Evolutionary conservation across 2,329 filamentous ascomycete genomes (phyloP).

Genomic region (Colletotrichum sp.): DNA sequence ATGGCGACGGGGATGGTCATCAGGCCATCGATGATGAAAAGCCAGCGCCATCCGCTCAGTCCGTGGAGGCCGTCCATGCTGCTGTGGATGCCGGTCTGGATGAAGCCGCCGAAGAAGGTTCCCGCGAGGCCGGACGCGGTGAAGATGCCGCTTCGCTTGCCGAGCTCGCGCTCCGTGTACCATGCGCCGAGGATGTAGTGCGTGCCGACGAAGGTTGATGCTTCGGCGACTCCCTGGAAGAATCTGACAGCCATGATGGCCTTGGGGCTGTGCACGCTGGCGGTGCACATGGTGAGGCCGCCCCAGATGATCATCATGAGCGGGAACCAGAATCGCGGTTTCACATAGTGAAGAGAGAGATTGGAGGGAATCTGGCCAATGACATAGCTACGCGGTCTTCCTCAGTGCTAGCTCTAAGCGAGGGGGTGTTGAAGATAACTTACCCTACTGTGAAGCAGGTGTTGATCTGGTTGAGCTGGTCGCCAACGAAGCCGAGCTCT

Average conservation of each 20-base stretch:
- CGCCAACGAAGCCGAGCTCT: constrained; percentile 35
- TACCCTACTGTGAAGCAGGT: constrained; percentile 53
- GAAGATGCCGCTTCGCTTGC: constrained; percentile 68
- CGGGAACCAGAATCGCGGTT: constrained; percentile 68
- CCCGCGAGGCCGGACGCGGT: constrained; percentile 64
- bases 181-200: constrained; percentile 55
- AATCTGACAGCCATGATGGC: constrained; percentile 57
- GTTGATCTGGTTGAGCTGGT: constrained; percentile 56
- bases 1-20: constrained; percentile 58
- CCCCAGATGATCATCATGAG: constrained; percentile 70
- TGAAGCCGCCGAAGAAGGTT: constrained; percentile 65
- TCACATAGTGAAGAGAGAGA: constrained; percentile 66
- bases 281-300: constrained; percentile 66
- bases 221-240: constrained; percentile 43
- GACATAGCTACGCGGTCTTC: constrained; percentile 34
- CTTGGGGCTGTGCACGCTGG: constrained; percentile 52
- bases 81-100: constrained; percentile 59
- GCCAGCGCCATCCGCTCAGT: constrained; percentile 31
- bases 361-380: constrained; percentile 68
- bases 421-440: background rate
- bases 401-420: background rate
- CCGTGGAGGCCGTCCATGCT: constrained; percentile 47
- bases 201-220: constrained; percentile 45
- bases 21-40: constrained; percentile 47
- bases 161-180: constrained; percentile 67